Evolutionary conservation across 352 stramenopile species (phyloP), one percentile per base, ranked within the genome.

Genomic region (Phytophthora europaea): DNA sequence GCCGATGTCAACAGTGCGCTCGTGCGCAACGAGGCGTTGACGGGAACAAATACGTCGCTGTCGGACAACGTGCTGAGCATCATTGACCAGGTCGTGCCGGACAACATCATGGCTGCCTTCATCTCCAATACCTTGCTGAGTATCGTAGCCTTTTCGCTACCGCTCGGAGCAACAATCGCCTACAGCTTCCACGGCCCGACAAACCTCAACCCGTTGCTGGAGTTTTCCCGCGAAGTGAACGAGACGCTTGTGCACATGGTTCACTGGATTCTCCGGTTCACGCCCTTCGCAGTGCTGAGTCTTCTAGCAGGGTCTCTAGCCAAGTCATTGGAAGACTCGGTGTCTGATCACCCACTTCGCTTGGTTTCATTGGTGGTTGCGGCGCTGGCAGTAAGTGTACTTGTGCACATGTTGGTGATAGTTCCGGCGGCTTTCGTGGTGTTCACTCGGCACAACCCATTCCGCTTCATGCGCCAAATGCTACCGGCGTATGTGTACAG

Each of bases 191-290:
- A 92, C 67, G 87, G 85, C 0, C 87, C 83, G 9, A 75, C 90
- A 18, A 79, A 88, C 26, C 79, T 94, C 59, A 93, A 94, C 82
- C 85, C 87, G 54, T 60, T 96, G 23, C 75, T 96, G 20, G 84
- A 94, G 59, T 92, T 96, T 70, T 82, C 94, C 16, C 76, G 87
- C 15, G 85, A 96, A 34, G 73, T 94, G 23, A 94, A 96, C 66
- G 84, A 92, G 69, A 89, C 86, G 57, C 84, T 96, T 36, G 78
- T 94, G 48, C 83, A 83, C 56, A 96, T 94, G 84, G 78, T 82
- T 26, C 80, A 90, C 56, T 92, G 79, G 80, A 79, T 94, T 43
- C 81, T 94, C 45, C 77, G 76, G 65, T 93, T 94, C 75, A 93
- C 88, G 52, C 89, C 89, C 3, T 64, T 91, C 33, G 89, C 87